These are phyloP conservation scores for Keqinozyma sinolaborantium DNA, from an alignment of 1,139 yeast species.

Conservation along the genomic window DNA sequence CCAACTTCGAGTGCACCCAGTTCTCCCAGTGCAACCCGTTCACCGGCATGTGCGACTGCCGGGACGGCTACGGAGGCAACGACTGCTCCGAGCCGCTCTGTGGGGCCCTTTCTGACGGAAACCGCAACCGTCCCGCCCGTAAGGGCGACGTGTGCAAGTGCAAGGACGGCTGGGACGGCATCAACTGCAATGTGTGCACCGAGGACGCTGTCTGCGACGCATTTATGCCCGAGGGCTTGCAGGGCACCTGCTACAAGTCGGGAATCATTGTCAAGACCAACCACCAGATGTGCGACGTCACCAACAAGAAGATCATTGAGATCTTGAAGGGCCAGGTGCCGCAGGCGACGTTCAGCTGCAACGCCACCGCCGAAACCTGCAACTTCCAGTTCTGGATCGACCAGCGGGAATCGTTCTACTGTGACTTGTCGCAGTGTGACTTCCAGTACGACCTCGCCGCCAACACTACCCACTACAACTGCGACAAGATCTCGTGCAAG, in stretches of 20 bases:
- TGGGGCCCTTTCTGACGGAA: slow-evolving; percentile 71
- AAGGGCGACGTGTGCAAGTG: slow-evolving; percentile 62
- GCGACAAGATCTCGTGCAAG: slow-evolving; percentile 73
- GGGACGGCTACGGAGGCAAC: slow-evolving; percentile 89
- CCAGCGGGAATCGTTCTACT: slow-evolving; percentile 81
- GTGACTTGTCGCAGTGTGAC: slow-evolving; percentile 71
- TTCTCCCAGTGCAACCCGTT: slow-evolving; percentile 81
- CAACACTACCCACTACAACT: slow-evolving; percentile 72
- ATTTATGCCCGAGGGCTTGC: slow-evolving; percentile 82
- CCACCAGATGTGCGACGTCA: slow-evolving; percentile 93
- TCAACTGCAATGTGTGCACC: slow-evolving; percentile 85
- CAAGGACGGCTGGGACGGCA: slow-evolving; percentile 86
- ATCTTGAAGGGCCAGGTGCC: slow-evolving; percentile 80
- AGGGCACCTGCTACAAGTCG: slow-evolving; percentile 87
- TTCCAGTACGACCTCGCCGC: slow-evolving; percentile 61
- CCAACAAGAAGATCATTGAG: slow-evolving; percentile 78
- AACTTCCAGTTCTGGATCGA: slow-evolving; percentile 97
- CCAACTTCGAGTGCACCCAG: slow-evolving; percentile 87
- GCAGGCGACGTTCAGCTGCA: slow-evolving; percentile 89
- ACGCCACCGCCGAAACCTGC: slow-evolving; percentile 61
- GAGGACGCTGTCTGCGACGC: slow-evolving; percentile 73
- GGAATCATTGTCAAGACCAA: slow-evolving; percentile 80
- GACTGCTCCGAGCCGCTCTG: slow-evolving; percentile 90
- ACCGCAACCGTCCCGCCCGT: slow-evolving; percentile 58
- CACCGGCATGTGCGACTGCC: slow-evolving; percentile 91